Evolutionary conservation across 2,329 filamentous ascomycete genomes (phyloP).

Genomic region (Teratosphaeriaceae sp.): DNA sequence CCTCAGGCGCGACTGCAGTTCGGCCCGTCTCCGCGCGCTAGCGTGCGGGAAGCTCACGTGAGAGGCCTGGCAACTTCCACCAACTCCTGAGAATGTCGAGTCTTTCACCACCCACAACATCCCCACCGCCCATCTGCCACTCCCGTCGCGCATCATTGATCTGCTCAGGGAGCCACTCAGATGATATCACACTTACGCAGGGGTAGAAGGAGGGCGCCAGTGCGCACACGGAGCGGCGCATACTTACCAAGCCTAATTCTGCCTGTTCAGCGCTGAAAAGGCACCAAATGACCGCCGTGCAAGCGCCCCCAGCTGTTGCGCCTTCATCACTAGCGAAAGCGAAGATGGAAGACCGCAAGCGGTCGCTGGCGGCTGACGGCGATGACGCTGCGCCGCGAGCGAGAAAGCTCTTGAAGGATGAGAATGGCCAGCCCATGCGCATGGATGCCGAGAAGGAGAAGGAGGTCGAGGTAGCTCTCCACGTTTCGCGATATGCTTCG

Average conservation of each 20-base stretch:
- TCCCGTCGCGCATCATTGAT: not conserved
- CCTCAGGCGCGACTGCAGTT: too few species aligned
- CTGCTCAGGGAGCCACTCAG: not conserved
- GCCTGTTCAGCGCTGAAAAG: not conserved
- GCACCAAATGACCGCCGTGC: slow-evolving; percentile 13
- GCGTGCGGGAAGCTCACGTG: too few species aligned
- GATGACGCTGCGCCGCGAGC: slow-evolving; percentile 82
- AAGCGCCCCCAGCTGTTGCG: slow-evolving; percentile 25
- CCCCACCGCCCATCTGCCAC: not conserved
- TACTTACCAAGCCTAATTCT: not conserved
- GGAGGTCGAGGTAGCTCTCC: slow-evolving; percentile 67
- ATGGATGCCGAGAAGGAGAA: slow-evolving; percentile 60
- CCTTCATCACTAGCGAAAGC: slow-evolving; percentile 68
- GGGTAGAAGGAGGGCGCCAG: not conserved
- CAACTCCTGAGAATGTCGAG: too few species aligned
- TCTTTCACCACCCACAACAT: not conserved
- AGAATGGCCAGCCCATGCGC: slow-evolving; percentile 68
- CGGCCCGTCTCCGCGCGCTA: too few species aligned
- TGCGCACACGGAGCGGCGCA: not conserved
- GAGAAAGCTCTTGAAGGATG: slow-evolving; percentile 73
- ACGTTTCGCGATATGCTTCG: too few species aligned
- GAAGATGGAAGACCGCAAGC: slow-evolving; percentile 99
- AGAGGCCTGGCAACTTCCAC: too few species aligned
- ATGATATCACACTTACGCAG: not conserved
- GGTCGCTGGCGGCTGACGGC: slow-evolving; percentile 67